Conservation (phyloP, 164 flowering plant genomes). For the Litsea cubeba region DNA sequence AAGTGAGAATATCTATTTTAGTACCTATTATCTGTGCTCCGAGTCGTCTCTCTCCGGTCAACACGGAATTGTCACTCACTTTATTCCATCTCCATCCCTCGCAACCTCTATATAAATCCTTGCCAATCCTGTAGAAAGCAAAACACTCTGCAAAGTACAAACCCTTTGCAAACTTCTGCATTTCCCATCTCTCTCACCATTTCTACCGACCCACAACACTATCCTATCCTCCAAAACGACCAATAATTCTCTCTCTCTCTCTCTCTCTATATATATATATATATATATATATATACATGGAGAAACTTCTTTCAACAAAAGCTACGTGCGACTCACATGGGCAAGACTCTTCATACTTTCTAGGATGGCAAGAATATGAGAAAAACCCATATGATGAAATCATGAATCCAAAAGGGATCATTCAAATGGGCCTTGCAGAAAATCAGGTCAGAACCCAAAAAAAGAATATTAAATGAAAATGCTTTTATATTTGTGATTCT, state of each 20-base stretch:
- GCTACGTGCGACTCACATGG: slow-evolving; percentile 41
- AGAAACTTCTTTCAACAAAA: slow-evolving; percentile 21
- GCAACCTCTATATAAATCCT: background rate
- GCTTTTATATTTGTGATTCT: background rate
- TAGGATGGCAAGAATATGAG: slow-evolving; percentile 58
- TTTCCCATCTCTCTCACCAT: background rate
- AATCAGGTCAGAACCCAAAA: slow-evolving; percentile 24
- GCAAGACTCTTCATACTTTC: slow-evolving; percentile 48
- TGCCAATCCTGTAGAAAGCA: background rate
- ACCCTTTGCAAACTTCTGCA: background rate
- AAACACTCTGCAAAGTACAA: background rate
- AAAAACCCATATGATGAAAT: slow-evolving; percentile 40
- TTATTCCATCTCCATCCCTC: background rate
- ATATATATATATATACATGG: background rate
- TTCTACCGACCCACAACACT: background rate
- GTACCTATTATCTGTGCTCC: too few species aligned
- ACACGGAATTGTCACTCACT: background rate
- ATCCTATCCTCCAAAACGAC: background rate
- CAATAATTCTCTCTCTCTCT: background rate
- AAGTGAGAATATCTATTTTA: too few species aligned
- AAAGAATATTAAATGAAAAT: background rate
- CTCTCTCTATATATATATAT: background rate
- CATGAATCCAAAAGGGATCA: slow-evolving; percentile 37
- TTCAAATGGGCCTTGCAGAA: slow-evolving; percentile 56
- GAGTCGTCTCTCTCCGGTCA: background rate